These are phyloP conservation scores for Gynandropsis gynandra DNA, from an alignment of 345 rosid species.

Conservation along the genomic window DNA sequence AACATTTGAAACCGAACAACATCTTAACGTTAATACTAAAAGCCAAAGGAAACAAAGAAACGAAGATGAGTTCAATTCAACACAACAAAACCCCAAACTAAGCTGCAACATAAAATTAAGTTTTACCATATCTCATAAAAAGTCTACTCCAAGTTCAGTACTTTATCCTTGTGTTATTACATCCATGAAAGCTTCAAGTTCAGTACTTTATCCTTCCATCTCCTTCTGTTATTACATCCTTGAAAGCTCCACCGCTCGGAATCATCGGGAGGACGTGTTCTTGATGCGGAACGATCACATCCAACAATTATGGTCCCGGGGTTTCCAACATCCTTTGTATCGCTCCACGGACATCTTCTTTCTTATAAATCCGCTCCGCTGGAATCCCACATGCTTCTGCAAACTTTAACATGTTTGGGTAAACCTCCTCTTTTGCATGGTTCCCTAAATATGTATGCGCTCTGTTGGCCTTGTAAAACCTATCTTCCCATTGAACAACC, in stretches of 20 bases:
- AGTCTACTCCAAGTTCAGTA: too few relatives aligned
- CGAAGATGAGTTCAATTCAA: too few relatives aligned
- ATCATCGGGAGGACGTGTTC: slow-evolving; percentile 98
- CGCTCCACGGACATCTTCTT: slow-evolving; percentile 57
- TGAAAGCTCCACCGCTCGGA: slow-evolving; percentile 90
- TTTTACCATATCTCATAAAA: too few relatives aligned
- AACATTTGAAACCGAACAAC: too few relatives aligned
- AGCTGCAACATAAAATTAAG: too few relatives aligned
- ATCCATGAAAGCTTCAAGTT: too few relatives aligned
- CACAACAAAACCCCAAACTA: too few relatives aligned
- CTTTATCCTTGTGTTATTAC: too few relatives aligned
- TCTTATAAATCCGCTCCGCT: slow-evolving; percentile 66
- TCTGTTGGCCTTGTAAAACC: slow-evolving; percentile 87
- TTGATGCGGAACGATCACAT: slow-evolving; percentile 92
- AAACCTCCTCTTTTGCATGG: slow-evolving; percentile 69
- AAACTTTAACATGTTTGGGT: slow-evolving; percentile 74
- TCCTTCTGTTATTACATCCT: slow-evolving; percentile 77
- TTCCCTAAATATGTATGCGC: slow-evolving; percentile 85
- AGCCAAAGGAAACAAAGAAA: too few relatives aligned
- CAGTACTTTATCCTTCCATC: slow-evolving; percentile 69
- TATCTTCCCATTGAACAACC: slow-evolving; percentile 96
- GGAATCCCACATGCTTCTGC: slow-evolving; percentile 89
- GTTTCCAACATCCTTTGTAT: slow-evolving; percentile 83
- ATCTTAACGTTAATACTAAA: too few relatives aligned
- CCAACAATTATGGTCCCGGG: slow-evolving; percentile 84